A percentile compares a stretch with the other conserved stretches of the same genome.
These are phyloP conservation scores for Saposhnikovia divaricata DNA, from an alignment of 129 eudicot genomes.

Conservation along the genomic window DNA sequence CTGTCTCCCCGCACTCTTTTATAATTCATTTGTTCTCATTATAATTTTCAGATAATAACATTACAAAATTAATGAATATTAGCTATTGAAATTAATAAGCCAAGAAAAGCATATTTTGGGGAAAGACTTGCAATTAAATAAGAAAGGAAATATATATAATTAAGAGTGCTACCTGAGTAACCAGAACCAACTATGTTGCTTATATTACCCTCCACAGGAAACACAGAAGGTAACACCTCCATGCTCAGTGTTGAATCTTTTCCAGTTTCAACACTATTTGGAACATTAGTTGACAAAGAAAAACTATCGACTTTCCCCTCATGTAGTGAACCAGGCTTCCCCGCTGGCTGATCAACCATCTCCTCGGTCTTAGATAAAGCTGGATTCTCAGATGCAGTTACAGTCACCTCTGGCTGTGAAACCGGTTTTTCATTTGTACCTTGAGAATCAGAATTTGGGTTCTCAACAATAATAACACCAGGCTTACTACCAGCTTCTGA, in stretches of 20 bases:
- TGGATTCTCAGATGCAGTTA: not conserved
- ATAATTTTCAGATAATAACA: not conserved
- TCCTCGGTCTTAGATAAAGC: conserved; percentile 4
- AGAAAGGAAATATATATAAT: not conserved
- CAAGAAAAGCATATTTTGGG: not conserved
- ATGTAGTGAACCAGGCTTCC: not conserved
- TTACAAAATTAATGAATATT: not conserved
- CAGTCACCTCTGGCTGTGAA: conserved; percentile 15
- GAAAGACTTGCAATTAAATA: not conserved
- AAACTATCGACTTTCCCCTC: conserved; percentile 2
- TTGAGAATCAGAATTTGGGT: conserved; percentile 11
- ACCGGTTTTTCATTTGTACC: conserved; percentile 8
- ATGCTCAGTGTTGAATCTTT: not conserved
- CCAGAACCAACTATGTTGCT: conserved; percentile 13
- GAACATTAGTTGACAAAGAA: not conserved
- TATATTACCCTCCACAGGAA: conserved; percentile 9
- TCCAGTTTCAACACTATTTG: conserved; percentile 3
- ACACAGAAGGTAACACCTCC: conserved; percentile 9
- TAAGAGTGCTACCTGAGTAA: conserved; percentile 25
- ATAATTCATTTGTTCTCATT: not conserved
- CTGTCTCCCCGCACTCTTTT: not conserved
- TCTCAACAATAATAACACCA: conserved; percentile 8
- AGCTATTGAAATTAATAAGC: not conserved
- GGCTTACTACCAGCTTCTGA: conserved; percentile 8
- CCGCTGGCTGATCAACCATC: conserved; percentile 4